Conservation (phyloP, 1,284 basidiomycete species). For the Cryptococcus depauperatus region DNA sequence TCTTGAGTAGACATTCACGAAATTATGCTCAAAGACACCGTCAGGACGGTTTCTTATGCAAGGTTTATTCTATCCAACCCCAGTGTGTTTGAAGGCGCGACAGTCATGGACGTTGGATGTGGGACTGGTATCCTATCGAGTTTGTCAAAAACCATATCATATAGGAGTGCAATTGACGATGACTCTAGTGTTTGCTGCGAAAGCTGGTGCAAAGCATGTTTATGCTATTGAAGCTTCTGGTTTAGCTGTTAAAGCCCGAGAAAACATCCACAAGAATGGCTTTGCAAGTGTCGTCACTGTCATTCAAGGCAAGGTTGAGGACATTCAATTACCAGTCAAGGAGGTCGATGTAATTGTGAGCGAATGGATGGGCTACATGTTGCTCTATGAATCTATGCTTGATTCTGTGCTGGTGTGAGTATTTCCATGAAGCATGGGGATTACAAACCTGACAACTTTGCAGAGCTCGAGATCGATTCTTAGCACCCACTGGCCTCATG, state of each 20-base stretch:
- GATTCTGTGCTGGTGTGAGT: constrained; percentile 70
- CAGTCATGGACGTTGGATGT: constrained; percentile 92
- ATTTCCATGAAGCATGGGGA: not conserved
- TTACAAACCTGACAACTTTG: not conserved
- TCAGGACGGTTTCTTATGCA: constrained; percentile 87
- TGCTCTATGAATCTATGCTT: constrained; percentile 94
- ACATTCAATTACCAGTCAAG: constrained; percentile 59
- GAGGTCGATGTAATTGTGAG: constrained; percentile 89
- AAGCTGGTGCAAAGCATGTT: constrained; percentile 84
- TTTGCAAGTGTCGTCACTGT: constrained; percentile 71
- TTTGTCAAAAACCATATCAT: constrained; percentile 17
- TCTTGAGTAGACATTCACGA: constrained; percentile 55
- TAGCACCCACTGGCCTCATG: constrained; percentile 70
- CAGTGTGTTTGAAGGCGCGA: constrained; percentile 68
- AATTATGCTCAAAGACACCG: constrained; percentile 66
- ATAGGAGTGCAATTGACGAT: not conserved
- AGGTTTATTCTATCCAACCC: constrained; percentile 84
- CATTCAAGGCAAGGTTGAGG: constrained; percentile 79
- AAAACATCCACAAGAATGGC: constrained; percentile 73
- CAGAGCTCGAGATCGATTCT: constrained; percentile 71
- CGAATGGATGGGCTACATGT: constrained; percentile 94
- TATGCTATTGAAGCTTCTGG: constrained; percentile 88
- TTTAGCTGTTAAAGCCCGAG: constrained; percentile 71
- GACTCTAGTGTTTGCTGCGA: constrained; percentile 77
- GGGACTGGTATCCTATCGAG: constrained; percentile 83